Conservation (phyloP, 306 rosid species). For the Canavalia gladiata region DNA sequence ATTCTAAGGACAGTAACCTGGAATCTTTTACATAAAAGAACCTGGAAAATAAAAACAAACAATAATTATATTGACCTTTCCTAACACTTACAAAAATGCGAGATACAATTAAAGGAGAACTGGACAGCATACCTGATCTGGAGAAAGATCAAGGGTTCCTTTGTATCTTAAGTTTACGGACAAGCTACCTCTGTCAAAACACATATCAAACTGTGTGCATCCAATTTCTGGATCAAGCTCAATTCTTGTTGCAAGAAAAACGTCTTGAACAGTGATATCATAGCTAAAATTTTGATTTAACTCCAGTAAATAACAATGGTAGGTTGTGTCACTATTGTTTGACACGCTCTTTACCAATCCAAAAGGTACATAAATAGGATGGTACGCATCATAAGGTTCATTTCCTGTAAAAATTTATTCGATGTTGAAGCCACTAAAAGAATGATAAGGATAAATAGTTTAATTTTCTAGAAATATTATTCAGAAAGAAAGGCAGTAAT, state of each 20-base stretch:
- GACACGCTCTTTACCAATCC: slow-evolving; percentile 60
- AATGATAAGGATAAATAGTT: slow-evolving; percentile 5
- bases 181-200: slow-evolving; percentile 63
- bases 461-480: slow-evolving; percentile 13
- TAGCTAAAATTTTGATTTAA: slow-evolving; percentile 61
- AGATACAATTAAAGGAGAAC: slow-evolving; percentile 27
- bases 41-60: slow-evolving; percentile 58
- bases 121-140: slow-evolving; percentile 61
- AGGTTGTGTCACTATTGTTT: slow-evolving; percentile 43
- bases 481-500: slow-evolving; percentile 1
- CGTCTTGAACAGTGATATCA: slow-evolving; percentile 59
- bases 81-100: slow-evolving; percentile 4
- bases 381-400: slow-evolving; percentile 64
- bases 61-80: slow-evolving; percentile 1
- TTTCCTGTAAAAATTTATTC: slow-evolving; percentile 55
- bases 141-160: slow-evolving; percentile 62
- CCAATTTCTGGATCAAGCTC: slow-evolving; percentile 66
- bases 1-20: slow-evolving; percentile 65
- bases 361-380: slow-evolving; percentile 67
- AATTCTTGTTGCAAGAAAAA: slow-evolving; percentile 67
- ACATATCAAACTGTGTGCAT: slow-evolving; percentile 56
- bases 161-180: slow-evolving; percentile 54
- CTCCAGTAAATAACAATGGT: slow-evolving; percentile 81
- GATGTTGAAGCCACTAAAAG: slow-evolving; percentile 23
- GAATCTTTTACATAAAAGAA: slow-evolving; percentile 67